Evolutionary conservation across 1,139 yeast species (phyloP), one percentile per base, ranked within the genome.

Genomic region (Kluyveromyces sp.): DNA sequence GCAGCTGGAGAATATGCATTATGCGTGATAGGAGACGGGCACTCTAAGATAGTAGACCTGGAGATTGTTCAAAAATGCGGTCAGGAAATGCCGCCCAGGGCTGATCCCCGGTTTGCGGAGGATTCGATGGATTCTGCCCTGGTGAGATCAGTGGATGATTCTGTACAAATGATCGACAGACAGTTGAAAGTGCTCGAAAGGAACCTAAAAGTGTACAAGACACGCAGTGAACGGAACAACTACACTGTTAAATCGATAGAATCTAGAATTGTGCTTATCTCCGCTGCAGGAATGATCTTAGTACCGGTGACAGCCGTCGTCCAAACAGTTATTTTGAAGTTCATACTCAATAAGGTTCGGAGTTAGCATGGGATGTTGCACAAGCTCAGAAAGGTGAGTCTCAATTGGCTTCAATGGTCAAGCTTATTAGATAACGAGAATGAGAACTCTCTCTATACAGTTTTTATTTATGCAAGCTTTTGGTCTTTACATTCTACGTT

Each of bases 191-290:
- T 74, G 20, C 71, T 92, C 55, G 69, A 77, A 53, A 77, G 80
- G 55, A 70, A 81, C 34, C 70, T 87, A 59, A 84, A 83, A 58
- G 83, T 88, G 67, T 88, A 89, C 72, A 84, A 82, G 67, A 81
- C 94, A n/a, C 81, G 98, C 70, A 89, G 85, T 65, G 80, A 78
- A 66, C 78, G 97, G 67, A 92, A 89, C 68, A 94, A 88, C 64
- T 79, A 85, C 43, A 92, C 98, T 26, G 97, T 92, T 48, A 77
- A 74, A 61, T 83, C 94, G 17, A 89, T 96, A 3, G 94, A 84
- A 60, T 65, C 77, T n/a, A 78, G 97, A 63, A 85, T 92, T 49
- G 82, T 83, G 58, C 81, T 83, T 73, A 89, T 88, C 63, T 83
- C 94, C 26, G 64, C 88, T 36, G 77, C 84, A 56, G 96, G 87